Evolutionary conservation across 805 yeast species (phyloP).

Genomic region (Zygosaccharomyces lentus): DNA sequence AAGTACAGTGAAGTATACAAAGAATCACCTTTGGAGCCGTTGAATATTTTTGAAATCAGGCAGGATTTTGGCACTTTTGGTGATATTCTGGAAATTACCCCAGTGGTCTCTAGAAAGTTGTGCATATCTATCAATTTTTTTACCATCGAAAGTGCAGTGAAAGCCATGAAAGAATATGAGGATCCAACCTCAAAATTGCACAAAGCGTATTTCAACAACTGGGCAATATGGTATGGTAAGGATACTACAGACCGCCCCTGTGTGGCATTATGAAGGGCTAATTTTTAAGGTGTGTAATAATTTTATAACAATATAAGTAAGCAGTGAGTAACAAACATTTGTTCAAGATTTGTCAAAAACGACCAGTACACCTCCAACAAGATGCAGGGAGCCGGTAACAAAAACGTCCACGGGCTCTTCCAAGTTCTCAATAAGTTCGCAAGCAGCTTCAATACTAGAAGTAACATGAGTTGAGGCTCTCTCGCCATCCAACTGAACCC

Average conservation of each 20-base stretch:
- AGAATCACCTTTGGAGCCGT: slow-evolving; percentile 39
- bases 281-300: not conserved
- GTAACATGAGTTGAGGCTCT: slow-evolving; percentile 48
- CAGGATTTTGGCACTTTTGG: slow-evolving; percentile 57
- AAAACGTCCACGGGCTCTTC: slow-evolving; percentile 57
- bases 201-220: slow-evolving; percentile 45
- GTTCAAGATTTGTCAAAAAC: slow-evolving; percentile 54
- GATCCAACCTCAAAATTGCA: slow-evolving; percentile 35
- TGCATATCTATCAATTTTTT: slow-evolving; percentile 58
- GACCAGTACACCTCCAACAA: slow-evolving; percentile 90
- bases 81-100: slow-evolving; percentile 53
- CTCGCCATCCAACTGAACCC: slow-evolving; percentile 51
- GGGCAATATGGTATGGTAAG: slow-evolving; percentile 64
- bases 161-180: slow-evolving; percentile 48
- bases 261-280: slow-evolving; percentile 17
- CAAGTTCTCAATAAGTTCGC: slow-evolving; percentile 44
- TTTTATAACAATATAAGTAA: slow-evolving; percentile 1
- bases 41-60: slow-evolving; percentile 43
- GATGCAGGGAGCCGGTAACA: slow-evolving; percentile 89
- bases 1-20: slow-evolving; percentile 9
- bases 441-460: slow-evolving; percentile 70
- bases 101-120: slow-evolving; percentile 62
- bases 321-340: not conserved
- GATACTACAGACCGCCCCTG: slow-evolving; percentile 63
- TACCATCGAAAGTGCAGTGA: slow-evolving; percentile 56